Base-by-base conservation (phyloP, 768 basidiomycete species). In the Macrolepiota fuliginosa region DNA sequence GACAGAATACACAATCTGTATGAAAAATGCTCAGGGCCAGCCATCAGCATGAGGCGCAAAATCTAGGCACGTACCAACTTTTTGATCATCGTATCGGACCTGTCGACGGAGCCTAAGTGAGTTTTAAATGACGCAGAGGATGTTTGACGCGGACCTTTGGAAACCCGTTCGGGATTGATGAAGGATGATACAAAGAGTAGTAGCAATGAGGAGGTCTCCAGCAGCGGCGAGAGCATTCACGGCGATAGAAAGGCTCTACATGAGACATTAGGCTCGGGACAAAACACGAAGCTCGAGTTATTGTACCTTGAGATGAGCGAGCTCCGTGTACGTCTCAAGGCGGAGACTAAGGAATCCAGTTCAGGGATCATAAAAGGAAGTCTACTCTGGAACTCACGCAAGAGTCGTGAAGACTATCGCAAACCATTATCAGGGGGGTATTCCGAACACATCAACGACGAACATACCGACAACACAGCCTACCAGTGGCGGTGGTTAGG, bases 161-260 rank as follows among this genome's bases (percentile, higher is more conserved):
- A 82, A 83, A n/a, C 82, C 81, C 45, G 82, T 81, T 50, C 82
- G 74, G 3, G 79, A 81, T 7, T 65, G 68, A 29, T 77, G 75
- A 47, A 84, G 73, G 53, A 84, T 71, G 9, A 62, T 63, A 58
- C 76, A 78, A 25, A 83, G 73, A 22, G 73, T 65, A n/a, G 61
- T 64, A 0, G 83, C 80, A 47, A 84, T 83, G 37, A 83, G 62
- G 25, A 81, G 63, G 51, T 84, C 83, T 4, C 79, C 81, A 4
- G 71, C 76, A 0, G 81, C 79, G 7, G 81, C 75, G 2, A 78
- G 67, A 1, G 72, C 76, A 63, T 83, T 84, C 62, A 83, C 74
- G 24, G 73, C 57, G 56, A 78, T 76, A 1, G 81, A 79, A 11
- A 83, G 70, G 13, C 54, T 64, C 78, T 80, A 49, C 9, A 11